Base-by-base conservation (phyloP, 2,329 filamentous ascomycete species). In the Trichoderma lentiforme region DNA sequence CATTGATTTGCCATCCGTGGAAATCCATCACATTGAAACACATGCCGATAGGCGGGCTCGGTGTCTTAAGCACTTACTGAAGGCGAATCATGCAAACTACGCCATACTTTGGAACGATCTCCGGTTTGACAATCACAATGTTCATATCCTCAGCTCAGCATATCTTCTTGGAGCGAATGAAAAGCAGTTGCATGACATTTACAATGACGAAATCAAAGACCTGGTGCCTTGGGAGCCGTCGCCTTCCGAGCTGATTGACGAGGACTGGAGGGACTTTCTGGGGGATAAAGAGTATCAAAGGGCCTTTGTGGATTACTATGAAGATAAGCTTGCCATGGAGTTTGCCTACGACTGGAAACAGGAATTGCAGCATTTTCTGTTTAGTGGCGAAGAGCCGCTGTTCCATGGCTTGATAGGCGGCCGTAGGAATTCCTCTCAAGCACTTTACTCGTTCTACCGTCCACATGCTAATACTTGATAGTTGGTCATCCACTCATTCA, bases 401-500 rank as follows among this genome's bases (percentile, higher is more conserved):
- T 88, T 97, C 77, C 93, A 97, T 82, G 90, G 91, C 47, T 83
- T 98, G 51, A 89, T 97, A 69, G 87, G 91, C 58, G 94, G 93
- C 69, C 87, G 93, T 96, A 88, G 71, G 92, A 21, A 39, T 43
- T 11, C 7, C 39, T 26, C 30, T 15, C 6, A 21, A 11, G 15
- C n/a, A 18, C 11, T n/a, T 56, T 66, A 70, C 36, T 73, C 72
- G 15, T 57, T 51, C 6, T 60, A 21, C n/a, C 6, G 39, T 18
- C 28, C 8, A 14, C 62, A 73, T 70, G 36, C 76, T 80, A 70
- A 78, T 73, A 8, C 14, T 18, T 70, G 5, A 24, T 74, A 95
- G 93, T 97, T 73, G 95, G 92, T 21, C 93, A 98, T 77, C 93
- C 95, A 1, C 85, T 98, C n/a, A 96, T 98, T 72, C 96, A 98